A percentile compares a stretch with the other conserved stretches of the same genome.
These are phyloP conservation scores for Pseudogymnoascus destructans DNA, from an alignment of 2,329 filamentous ascomycete species.

Conservation along the genomic window DNA sequence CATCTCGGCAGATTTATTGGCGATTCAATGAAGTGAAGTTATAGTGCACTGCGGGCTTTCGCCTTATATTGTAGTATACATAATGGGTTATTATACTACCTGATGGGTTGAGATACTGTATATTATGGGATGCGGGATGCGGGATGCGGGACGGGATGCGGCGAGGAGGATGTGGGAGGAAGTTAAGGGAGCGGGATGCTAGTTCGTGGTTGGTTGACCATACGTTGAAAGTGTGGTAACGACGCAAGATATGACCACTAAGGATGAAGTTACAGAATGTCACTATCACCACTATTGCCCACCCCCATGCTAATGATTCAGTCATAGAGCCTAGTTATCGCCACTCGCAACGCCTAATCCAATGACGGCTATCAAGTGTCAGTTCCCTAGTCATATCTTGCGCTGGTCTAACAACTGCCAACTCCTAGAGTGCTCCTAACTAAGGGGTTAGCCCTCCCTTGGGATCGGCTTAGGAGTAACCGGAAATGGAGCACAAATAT, in stretches of 20 bases:
- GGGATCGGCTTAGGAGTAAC: background rate
- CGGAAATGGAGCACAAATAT: background rate
- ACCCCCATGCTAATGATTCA: background rate
- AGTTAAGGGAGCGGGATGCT: background rate
- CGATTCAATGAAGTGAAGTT: background rate
- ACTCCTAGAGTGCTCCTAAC: background rate
- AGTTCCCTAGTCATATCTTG: background rate
- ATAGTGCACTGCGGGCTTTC: background rate
- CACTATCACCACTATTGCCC: background rate
- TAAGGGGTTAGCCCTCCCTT: background rate
- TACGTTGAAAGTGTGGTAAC: background rate
- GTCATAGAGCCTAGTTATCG: background rate
- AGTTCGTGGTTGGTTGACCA: background rate
- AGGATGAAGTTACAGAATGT: background rate
- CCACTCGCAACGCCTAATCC: background rate
- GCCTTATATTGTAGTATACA: background rate
- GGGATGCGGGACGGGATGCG: background rate
- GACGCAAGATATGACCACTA: background rate
- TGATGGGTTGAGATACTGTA: background rate
- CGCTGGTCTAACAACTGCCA: background rate
- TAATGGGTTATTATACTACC: background rate
- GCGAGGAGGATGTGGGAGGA: background rate
- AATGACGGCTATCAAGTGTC: background rate
- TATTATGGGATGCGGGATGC: background rate
- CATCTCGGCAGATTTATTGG: background rate